These are phyloP conservation scores for Ganoderma resinaceum DNA, from an alignment of 1,284 basidiomycete species.

Conservation along the genomic window DNA sequence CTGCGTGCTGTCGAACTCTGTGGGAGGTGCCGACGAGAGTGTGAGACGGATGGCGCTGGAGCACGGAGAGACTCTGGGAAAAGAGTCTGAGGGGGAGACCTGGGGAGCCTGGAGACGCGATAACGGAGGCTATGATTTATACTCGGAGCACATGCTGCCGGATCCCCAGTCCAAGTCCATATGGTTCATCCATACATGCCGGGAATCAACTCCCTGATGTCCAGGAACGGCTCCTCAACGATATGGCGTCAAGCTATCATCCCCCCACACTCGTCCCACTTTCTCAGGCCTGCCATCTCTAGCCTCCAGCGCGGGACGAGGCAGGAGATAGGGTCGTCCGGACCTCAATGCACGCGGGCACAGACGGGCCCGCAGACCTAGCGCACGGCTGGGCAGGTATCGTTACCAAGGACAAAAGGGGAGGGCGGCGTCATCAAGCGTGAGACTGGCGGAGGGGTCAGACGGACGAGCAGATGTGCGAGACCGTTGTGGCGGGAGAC, in stretches of 20 bases:
- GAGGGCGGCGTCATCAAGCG: not conserved
- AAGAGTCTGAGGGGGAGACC: constrained; percentile 5
- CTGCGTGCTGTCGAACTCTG: constrained; percentile 14
- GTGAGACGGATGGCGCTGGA: constrained; percentile 10
- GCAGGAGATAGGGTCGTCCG: not conserved
- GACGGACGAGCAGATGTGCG: not conserved
- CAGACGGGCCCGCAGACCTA: not conserved
- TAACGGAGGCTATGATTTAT: constrained; percentile 14
- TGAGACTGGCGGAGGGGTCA: not conserved
- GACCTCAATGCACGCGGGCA: not conserved
- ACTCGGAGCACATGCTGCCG: constrained; percentile 16
- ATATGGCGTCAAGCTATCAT: constrained; percentile 3
- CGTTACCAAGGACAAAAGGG: not conserved
- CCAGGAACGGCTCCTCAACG: constrained; percentile 7
- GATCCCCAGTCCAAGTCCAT: constrained; percentile 13
- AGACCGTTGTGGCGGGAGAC: not conserved
- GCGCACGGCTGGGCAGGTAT: not conserved
- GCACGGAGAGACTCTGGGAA: constrained; percentile 18
- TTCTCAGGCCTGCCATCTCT: constrained; percentile 3
- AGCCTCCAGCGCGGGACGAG: not conserved
- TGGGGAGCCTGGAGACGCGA: constrained; percentile 7
- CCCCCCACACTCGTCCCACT: not conserved
- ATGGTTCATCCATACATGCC: not conserved
- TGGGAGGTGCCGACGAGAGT: constrained; percentile 19
- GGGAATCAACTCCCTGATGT: constrained; percentile 2